Evolutionary conservation across 805 yeast genomes (phyloP), one percentile per base, ranked within the genome.

Genomic region (Lachancea nothofagi): DNA sequence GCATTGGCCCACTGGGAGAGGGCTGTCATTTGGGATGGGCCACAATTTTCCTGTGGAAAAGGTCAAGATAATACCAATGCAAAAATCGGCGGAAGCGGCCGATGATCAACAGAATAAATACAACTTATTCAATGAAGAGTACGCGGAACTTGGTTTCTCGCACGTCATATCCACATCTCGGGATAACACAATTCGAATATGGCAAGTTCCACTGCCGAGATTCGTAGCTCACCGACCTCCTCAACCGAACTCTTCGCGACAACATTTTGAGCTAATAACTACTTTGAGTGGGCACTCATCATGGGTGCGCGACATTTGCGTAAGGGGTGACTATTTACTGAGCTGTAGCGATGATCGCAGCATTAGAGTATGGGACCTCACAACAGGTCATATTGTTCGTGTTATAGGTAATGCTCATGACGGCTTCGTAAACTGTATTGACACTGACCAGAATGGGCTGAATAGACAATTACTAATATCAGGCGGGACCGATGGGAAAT

Each of bases 11-110:
- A 69, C 82, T 1, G 89, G 89, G 0, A 77, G 78, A 1, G 86
- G 86, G 1, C 59, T 80, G 6, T 75, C 83, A 0, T 64, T 78
- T 31, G 71, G 86, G 55, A 55, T 79, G 15, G 95, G 94, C 0
- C 96, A 89, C 61, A 71, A 72, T 12, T 95, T 86, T 62, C 96
- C 87, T 10, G 72, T 89, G 9, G 97, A 89, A 55, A 72, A 75
- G 28, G 80, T 76, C 7, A 71, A 71, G 29, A 78, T 87, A 46
- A 70, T 88, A 13, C 95, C 95, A 0, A 46, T 54, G 29, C 45
- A 59, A 0, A 64, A 80, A 4, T 20, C 33, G n/a, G 28, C 25
- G 1, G 41, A 36, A n/a, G 22, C 27, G 20, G 18, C 13, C 2
- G 41, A 41, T n/a, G 33, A 71, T 75, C 51, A 47, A 36, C 50